These are phyloP conservation scores for Trichosporon faecale DNA, from an alignment of 1,284 basidiomycete genomes.

Conservation along the genomic window DNA sequence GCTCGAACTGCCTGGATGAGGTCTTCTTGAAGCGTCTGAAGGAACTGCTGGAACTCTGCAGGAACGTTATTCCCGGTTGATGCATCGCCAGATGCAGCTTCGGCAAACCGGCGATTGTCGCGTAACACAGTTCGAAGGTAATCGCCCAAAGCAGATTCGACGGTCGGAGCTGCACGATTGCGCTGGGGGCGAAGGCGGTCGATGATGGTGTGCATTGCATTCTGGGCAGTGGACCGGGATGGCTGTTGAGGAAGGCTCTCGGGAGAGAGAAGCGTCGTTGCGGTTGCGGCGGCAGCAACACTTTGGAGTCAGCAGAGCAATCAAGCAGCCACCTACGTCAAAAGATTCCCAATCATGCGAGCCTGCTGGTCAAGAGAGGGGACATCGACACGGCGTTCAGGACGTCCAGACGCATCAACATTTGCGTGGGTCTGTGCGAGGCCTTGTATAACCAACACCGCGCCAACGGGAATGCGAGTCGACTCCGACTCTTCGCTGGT, in stretches of 20 bases:
- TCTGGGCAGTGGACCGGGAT: constrained; percentile 28
- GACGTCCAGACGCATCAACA: constrained; percentile 14
- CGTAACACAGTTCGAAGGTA: constrained; percentile 44
- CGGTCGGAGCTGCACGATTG: constrained; percentile 27
- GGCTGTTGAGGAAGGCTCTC: constrained; percentile 23
- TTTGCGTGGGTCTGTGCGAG: constrained; percentile 45
- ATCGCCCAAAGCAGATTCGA: constrained; percentile 43
- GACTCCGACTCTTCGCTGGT: neutral
- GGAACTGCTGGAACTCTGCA: constrained; percentile 45
- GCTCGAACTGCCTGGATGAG: constrained; percentile 43
- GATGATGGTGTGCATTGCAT: constrained; percentile 41
- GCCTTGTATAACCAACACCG: constrained; percentile 50
- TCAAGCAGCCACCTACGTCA: constrained; percentile 39
- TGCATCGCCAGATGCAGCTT: constrained; percentile 21
- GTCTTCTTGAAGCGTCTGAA: constrained; percentile 44
- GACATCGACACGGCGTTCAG: constrained; percentile 17
- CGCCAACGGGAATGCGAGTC: constrained; percentile 34
- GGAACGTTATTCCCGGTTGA: constrained; percentile 24
- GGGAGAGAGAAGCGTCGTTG: constrained; percentile 42
- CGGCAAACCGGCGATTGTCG: constrained; percentile 30
- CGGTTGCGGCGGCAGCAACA: constrained; percentile 48
- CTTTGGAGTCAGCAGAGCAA: constrained; percentile 23
- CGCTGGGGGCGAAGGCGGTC: constrained; percentile 41
- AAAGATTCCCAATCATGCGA: constrained; percentile 47
- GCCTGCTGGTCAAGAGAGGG: constrained; percentile 44